These are phyloP conservation scores for Pseudogymnoascus sp. DNA, from an alignment of 2,329 filamentous ascomycete species.

Conservation along the genomic window DNA sequence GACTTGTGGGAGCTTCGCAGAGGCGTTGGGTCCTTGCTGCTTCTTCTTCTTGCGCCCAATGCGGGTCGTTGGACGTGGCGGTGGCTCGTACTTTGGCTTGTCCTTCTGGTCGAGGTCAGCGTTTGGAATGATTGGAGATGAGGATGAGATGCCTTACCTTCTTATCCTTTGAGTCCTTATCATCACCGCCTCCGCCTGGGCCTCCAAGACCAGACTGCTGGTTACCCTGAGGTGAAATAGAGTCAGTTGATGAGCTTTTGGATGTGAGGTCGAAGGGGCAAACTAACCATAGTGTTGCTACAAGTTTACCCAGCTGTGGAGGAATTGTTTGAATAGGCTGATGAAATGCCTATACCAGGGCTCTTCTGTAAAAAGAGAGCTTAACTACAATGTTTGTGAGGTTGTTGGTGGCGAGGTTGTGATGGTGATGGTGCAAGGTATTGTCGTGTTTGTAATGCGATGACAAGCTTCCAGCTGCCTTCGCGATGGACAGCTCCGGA, in stretches of 20 bases:
- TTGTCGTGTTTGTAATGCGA: conserved; percentile 18
- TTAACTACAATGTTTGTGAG: neutral
- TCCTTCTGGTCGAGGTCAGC: conserved; percentile 62
- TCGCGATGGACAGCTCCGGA: conserved; percentile 16
- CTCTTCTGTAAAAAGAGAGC: neutral
- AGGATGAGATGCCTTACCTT: conserved; percentile 51
- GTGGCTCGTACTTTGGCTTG: conserved; percentile 99
- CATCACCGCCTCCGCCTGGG: conserved; percentile 54
- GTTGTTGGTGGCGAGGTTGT: conserved; percentile 9
- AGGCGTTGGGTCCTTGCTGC: conserved; percentile 83
- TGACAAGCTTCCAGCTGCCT: conserved; percentile 12
- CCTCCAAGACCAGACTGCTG: conserved; percentile 32
- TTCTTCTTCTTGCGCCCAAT: conserved; percentile 99
- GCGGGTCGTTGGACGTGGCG: conserved; percentile 90
- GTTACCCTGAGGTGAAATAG: conserved; percentile 28
- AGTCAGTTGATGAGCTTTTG: neutral
- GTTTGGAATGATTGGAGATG: neutral
- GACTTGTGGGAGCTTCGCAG: conserved; percentile 87
- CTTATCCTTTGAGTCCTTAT: conserved; percentile 83
- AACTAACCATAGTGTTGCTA: conserved; percentile 8
- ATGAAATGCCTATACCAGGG: neutral
- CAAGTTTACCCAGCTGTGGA: neutral
- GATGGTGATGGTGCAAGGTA: conserved; percentile 13
- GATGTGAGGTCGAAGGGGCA: neutral
- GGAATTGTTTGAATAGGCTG: conserved; percentile 3